Evolutionary conservation across 495 filamentous ascomycete genomes (phyloP).

Genomic region (Friedmanniomyces simplex): DNA sequence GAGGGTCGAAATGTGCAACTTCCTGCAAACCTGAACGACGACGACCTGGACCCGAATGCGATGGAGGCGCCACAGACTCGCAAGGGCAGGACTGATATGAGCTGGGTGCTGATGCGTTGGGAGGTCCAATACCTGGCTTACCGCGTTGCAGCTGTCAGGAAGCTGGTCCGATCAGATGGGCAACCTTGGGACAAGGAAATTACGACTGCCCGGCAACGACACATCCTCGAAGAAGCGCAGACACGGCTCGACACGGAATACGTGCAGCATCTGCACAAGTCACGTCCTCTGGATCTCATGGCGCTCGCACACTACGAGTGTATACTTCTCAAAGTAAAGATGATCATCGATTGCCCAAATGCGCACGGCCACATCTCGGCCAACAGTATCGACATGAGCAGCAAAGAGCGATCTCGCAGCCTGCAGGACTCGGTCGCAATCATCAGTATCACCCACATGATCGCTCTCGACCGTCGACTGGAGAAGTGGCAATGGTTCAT

Average conservation of each 20-base stretch:
- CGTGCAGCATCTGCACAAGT: constrained; percentile 1
- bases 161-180: not conserved
- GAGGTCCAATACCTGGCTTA: not conserved
- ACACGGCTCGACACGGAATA: not conserved
- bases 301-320: not conserved
- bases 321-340: constrained; percentile 5
- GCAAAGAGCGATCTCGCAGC: not conserved
- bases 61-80: not conserved
- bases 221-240: not conserved
- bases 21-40: constrained; percentile 5
- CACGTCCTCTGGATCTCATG: constrained; percentile 6
- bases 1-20: constrained; percentile 2
- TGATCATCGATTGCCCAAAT: constrained; percentile 5
- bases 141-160: not conserved
- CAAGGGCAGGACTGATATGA: constrained; percentile 2
- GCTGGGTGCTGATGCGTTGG: not conserved
- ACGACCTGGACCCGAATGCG: not conserved
- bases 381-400: constrained; percentile 1
- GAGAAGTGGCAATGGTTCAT: constrained; percentile 9
- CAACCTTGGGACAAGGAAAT: not conserved
- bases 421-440: constrained; percentile 8
- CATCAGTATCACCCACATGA: not conserved
- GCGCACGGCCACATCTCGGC: not conserved
- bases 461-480: not conserved
- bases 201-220: not conserved